Conservation (phyloP, 1,284 basidiomycete genomes). For the Leccinum angustisporum region DNA sequence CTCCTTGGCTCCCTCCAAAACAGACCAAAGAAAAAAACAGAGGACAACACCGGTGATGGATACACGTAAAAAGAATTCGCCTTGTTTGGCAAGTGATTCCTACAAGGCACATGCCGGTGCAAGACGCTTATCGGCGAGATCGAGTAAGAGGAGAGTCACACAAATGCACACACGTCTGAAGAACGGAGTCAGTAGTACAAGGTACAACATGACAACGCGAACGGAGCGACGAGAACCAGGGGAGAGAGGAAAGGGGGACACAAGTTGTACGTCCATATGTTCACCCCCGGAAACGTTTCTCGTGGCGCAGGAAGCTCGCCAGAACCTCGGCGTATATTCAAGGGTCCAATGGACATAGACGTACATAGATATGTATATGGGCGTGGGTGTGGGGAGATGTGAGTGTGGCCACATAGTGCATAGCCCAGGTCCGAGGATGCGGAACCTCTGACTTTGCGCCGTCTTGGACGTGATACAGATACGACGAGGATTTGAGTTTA, state of each 20-base stretch:
- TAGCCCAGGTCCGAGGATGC: conserved; percentile 1
- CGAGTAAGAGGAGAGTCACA: conserved; percentile 1
- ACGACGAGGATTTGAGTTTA: conserved; percentile 10
- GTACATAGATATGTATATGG: neutral
- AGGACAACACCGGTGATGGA: conserved; percentile 4
- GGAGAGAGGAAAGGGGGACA: too few relatives aligned
- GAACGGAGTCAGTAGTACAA: neutral
- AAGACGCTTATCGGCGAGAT: neutral
- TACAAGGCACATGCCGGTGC: conserved; percentile 1
- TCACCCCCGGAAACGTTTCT: neutral
- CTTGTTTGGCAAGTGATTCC: neutral
- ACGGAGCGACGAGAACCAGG: neutral
- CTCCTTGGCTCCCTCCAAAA: neutral
- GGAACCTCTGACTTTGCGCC: conserved; percentile 9
- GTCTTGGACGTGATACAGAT: conserved; percentile 3
- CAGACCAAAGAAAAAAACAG: neutral
- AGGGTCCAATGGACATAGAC: neutral
- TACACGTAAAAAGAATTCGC: conserved; percentile 13
- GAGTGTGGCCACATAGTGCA: neutral
- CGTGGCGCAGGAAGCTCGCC: neutral
- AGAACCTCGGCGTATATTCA: neutral
- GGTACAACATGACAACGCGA: neutral
- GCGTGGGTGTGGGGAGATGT: neutral
- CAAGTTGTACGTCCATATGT: neutral
- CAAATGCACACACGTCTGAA: neutral